phyloP scores from a whole-genome alignment of 495 filamentous ascomycete species.

The Hypoxylon trugodes region DNA sequence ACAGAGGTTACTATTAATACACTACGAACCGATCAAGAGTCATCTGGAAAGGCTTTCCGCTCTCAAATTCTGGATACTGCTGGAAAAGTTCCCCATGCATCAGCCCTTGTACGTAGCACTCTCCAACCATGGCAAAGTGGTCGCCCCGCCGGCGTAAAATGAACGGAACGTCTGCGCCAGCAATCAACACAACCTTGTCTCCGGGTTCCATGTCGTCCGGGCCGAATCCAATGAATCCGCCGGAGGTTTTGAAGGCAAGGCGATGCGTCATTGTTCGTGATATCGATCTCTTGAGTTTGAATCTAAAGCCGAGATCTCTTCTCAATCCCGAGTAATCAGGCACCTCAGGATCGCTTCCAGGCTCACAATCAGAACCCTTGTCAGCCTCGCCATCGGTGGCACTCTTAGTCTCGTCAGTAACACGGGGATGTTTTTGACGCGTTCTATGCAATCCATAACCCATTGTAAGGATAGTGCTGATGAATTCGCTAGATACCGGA shows the following conservation, averaged over 20 bases:
- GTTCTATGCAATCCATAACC: too few relatives aligned
- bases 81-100: conserved; percentile 19
- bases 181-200: conserved; percentile 25
- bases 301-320: too few relatives aligned
- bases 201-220: background rate
- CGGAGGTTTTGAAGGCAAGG: background rate
- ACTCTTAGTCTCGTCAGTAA: too few relatives aligned
- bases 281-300: too few relatives aligned
- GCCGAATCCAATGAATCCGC: conserved; percentile 2
- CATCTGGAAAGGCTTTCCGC: background rate
- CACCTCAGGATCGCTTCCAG: too few relatives aligned
- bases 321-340: too few relatives aligned
- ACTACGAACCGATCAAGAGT: background rate
- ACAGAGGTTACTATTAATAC: too few relatives aligned
- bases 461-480: too few relatives aligned
- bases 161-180: conserved; percentile 23
- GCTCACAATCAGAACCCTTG: too few relatives aligned
- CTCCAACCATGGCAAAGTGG: conserved; percentile 20
- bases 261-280: background rate
- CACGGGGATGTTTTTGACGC: too few relatives aligned
- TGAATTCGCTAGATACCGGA: too few relatives aligned
- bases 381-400: too few relatives aligned
- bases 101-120: conserved; percentile 26
- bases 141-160: conserved; percentile 8
- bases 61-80: background rate